Base-by-base conservation (phyloP, 345 rosid species). In the Aquilaria sinensis region DNA sequence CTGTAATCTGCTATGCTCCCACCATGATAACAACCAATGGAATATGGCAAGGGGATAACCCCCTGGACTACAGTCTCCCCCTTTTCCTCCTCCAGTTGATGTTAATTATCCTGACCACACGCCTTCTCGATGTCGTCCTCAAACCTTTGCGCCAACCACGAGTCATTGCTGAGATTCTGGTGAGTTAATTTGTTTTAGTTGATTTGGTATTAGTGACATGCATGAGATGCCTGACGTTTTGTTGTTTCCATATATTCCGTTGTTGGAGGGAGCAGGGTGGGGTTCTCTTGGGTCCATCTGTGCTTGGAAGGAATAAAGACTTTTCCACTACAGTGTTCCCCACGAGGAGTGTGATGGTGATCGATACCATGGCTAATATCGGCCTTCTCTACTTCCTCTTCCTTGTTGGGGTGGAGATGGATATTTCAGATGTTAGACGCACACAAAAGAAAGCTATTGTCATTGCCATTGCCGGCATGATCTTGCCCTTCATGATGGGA, bases 21-120 rank as follows among this genome's bases (percentile, higher is more conserved):
- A 74, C 84, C 47, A 88, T 91, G 96, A 86, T 90, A 55, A 88
- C 96, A 3, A 91, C 96, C 4, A 88, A 91, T 61, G 97, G 97
- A 10, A 77, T 91, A 15, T 91, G 97, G 96, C 96, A 88, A 64
- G 97, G 97, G 10, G 97, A 91, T 45, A 88, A 91, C 66, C 97
- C 97, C 55, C 78, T 91, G 11, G 89, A 91, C 61, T 88, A 79
- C 65, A 78, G 96, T 50, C 83, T 91, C 11, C 96, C 97, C 11
- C 88, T 91, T 66, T 91, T 91, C 79, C 85, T 91, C 67, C 64
- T 90, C 58, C 97, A 90, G 70, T 67, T 90, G 12, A 79, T 90
- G 2, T 49, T 90, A 78, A 81, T 90, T 11, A 89, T 91, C 9
- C 65, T 81, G 16, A 62, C 77, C 65, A 85, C 97, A 31, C 93